Percentiles rank a stretch among this genome's conserved stretches.
Conservation (phyloP, 805 yeast species). For the Candida sanyiensis region DNA sequence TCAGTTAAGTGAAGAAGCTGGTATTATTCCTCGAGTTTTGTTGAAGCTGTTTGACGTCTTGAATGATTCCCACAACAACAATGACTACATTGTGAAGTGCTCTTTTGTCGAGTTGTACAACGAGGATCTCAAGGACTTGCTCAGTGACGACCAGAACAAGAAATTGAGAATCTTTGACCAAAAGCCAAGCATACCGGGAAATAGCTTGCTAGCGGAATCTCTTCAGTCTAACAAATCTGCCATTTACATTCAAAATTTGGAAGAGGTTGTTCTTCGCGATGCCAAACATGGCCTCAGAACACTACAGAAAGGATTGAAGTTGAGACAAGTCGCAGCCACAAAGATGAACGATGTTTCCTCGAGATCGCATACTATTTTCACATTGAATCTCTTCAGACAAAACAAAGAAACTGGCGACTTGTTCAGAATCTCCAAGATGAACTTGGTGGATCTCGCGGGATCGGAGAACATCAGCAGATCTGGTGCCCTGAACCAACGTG, state of each 20-base stretch:
- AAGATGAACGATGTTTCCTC: slow-evolving; percentile 69
- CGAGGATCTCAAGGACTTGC: slow-evolving; percentile 74
- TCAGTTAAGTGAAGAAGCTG: slow-evolving; percentile 44
- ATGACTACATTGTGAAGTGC: slow-evolving; percentile 64
- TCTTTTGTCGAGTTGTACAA: slow-evolving; percentile 84
- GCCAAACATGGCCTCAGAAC: slow-evolving; percentile 52
- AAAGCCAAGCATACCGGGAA: slow-evolving; percentile 9
- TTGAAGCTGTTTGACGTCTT: slow-evolving; percentile 51
- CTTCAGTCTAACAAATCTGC: slow-evolving; percentile 17
- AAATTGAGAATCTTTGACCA: slow-evolving; percentile 48
- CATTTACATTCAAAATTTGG: slow-evolving; percentile 57
- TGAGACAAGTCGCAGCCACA: slow-evolving; percentile 65
- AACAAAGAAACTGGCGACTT: slow-evolving; percentile 37
- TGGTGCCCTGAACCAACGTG: slow-evolving; percentile 82
- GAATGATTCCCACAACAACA: slow-evolving; percentile 26
- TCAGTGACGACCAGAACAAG: slow-evolving; percentile 41
- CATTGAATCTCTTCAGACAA: slow-evolving; percentile 51
- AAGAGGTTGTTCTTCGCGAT: slow-evolving; percentile 50
- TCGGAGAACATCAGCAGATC: slow-evolving; percentile 85
- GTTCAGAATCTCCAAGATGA: slow-evolving; percentile 62
- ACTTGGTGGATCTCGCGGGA: slow-evolving; percentile 92
- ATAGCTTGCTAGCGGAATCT: slow-evolving; percentile 4
- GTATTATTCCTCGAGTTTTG: slow-evolving; percentile 61
- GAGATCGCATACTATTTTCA: slow-evolving; percentile 73
- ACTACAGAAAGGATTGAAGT: slow-evolving; percentile 50